Evolutionary conservation across 2,329 filamentous ascomycete species (phyloP).

Genomic region (Monilinia aucupariae): DNA sequence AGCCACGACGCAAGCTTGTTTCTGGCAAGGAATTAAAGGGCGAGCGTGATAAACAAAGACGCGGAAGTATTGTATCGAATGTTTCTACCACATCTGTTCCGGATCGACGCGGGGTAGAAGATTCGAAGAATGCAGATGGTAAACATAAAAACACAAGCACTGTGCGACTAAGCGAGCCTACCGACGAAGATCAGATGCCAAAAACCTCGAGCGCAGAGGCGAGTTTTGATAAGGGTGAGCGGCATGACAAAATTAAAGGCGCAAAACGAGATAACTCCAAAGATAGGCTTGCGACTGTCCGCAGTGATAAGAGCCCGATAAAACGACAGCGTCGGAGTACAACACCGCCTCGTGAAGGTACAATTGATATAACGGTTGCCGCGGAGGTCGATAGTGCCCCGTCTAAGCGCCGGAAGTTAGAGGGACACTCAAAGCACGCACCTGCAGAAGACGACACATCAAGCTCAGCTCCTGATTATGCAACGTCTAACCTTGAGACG

Average conservation of each 20-base stretch:
- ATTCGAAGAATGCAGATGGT: constrained; percentile 49
- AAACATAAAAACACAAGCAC: constrained; percentile 26
- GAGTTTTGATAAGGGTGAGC: constrained; percentile 25
- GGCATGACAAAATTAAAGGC: constrained; percentile 50
- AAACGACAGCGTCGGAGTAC: constrained; percentile 56
- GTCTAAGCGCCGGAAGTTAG: constrained; percentile 53
- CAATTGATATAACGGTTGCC: constrained; percentile 43
- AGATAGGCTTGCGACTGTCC: constrained; percentile 45
- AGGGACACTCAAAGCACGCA: constrained; percentile 31
- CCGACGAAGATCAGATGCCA: constrained; percentile 12
- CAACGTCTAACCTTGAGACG: constrained; percentile 21
- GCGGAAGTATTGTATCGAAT: constrained; percentile 53
- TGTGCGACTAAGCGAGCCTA: constrained; percentile 16
- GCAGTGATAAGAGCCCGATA: constrained; percentile 44
- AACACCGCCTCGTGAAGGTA: constrained; percentile 46
- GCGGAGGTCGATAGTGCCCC: constrained; percentile 50
- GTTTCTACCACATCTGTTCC: constrained; percentile 46
- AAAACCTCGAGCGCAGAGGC: constrained; percentile 22
- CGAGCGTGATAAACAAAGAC: constrained; percentile 46
- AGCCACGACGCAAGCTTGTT: constrained; percentile 57
- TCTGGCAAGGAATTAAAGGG: constrained; percentile 58
- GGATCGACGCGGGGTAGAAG: constrained; percentile 42
- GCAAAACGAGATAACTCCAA: constrained; percentile 57
- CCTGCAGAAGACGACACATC: constrained; percentile 26
- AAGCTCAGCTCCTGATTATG: constrained; percentile 31